Evolutionary conservation across 73 alveolate species (phyloP), one percentile per base, ranked within the genome.

Genomic region (Paramecium octaurelia): DNA sequence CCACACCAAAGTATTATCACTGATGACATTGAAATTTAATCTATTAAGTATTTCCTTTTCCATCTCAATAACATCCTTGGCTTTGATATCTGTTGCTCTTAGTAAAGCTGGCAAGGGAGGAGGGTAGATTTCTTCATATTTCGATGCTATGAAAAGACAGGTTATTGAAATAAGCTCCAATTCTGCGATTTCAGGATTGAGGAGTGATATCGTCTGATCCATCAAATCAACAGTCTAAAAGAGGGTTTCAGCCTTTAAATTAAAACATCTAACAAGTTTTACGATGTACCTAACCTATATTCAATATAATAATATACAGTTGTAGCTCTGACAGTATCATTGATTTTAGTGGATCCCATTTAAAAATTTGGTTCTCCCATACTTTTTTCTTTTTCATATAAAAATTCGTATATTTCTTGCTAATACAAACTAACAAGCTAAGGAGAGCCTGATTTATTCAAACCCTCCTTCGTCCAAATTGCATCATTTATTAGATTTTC

Each of bases 81-180:
- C 31, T 18, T 36, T n/a, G 6, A 73, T 43, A 31, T 38, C 59
- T 0, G 60, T 35, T 6, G 36, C 31, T 18, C 46, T 73, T 35
- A 73, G 11, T 73, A 87, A 36, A 20, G 44, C 88, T 38, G 54
- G 40, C 24, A 87, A 64, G 24, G 93, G 93, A 60, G 93, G 93
- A 20, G 93, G 93, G 42, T 87, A 87, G 8, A 87, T 87, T 87
- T 87, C 93, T 54, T 87, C 60, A 77, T 87, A 87, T 87, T 87
- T 87, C 14, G 59, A 57, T 11, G 93, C 93, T 0, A 87, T 60
- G 14, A 87, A 87, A 20, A 87, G 29, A 60, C 93, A 87, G 23
- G 93, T 87, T 8, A 68, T 14, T 73, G 87, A 34, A 29, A 73
- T 29, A 12, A 73, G 59, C 59, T 73, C 87, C 59, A 73, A 73